Conservation (phyloP, 257 asterid genomes). For the Nicotiana benthamiana region DNA sequence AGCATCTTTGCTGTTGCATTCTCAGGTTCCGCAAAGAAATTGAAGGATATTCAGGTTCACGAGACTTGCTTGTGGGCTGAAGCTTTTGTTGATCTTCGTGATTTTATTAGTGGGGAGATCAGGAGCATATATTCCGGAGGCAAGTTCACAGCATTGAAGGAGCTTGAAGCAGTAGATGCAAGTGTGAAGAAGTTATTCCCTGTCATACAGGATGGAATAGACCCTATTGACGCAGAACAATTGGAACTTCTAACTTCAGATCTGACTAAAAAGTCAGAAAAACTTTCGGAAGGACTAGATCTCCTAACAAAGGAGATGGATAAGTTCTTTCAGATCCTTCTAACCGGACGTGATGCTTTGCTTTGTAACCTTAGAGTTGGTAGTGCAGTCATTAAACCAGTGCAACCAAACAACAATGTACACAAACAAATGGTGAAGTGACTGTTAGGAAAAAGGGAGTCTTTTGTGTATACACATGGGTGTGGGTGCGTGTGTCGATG, state of each 20-base stretch:
- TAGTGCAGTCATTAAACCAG: constrained; percentile 19
- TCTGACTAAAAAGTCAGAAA: constrained; percentile 34
- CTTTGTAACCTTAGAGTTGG: constrained; percentile 68
- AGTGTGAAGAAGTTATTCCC: constrained; percentile 55
- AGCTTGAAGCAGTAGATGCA: constrained; percentile 56
- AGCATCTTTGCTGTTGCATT: constrained; percentile 60
- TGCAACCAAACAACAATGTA: constrained; percentile 17
- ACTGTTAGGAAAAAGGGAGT: constrained; percentile 10
- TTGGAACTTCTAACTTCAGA: constrained; percentile 27
- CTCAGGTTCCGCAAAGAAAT: constrained; percentile 57
- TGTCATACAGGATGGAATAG: constrained; percentile 43
- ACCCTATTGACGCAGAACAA: constrained; percentile 24
- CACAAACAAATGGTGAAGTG: constrained; percentile 42
- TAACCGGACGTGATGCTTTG: constrained; percentile 65
- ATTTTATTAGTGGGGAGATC: constrained; percentile 47
- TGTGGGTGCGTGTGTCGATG: constrained; percentile 12
- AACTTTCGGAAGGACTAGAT: constrained; percentile 55
- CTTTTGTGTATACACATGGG: constrained; percentile 15
- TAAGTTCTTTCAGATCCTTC: constrained; percentile 60
- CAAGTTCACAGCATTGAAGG: constrained; percentile 45
- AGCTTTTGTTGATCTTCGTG: constrained; percentile 45
- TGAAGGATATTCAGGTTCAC: constrained; percentile 41
- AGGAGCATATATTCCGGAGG: constrained; percentile 32
- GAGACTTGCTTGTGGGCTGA: constrained; percentile 53
- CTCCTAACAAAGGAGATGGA: constrained; percentile 63